phyloP scores from a whole-genome alignment of 2,329 filamentous ascomycete genomes.

The Hypoxylon sp. region DNA sequence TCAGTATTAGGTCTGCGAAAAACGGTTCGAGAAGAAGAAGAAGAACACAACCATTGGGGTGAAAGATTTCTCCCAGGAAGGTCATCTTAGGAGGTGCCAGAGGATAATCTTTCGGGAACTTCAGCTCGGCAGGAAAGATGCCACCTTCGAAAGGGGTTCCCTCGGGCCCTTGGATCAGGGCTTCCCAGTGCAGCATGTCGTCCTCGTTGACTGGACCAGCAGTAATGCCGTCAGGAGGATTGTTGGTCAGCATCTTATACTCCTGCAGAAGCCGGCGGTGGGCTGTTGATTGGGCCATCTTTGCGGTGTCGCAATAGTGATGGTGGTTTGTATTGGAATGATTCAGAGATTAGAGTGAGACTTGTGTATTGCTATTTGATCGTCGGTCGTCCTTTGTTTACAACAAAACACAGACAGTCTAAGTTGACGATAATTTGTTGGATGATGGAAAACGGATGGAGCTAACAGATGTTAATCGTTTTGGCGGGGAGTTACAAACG shows the following conservation, averaged over 20 bases:
- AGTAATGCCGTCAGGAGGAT: slow-evolving; percentile 96
- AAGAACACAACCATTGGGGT: slow-evolving; percentile 80
- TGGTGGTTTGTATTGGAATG: too few relatives aligned
- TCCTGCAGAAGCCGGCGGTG: slow-evolving; percentile 91
- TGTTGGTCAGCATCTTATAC: slow-evolving; percentile 92
- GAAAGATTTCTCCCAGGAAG: slow-evolving; percentile 93
- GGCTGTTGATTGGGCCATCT: slow-evolving; percentile 68
- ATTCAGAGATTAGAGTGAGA: background rate
- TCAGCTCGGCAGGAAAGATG: slow-evolving; percentile 92
- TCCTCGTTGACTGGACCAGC: slow-evolving; percentile 93
- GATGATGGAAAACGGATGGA: too few relatives aligned
- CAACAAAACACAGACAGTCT: too few relatives aligned
- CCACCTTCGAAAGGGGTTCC: slow-evolving; percentile 96
- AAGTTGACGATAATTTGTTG: too few relatives aligned
- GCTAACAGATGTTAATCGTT: too few relatives aligned
- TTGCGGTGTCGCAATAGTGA: slow-evolving; percentile 4
- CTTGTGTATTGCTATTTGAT: background rate
- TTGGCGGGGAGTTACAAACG: too few relatives aligned
- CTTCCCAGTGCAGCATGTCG: slow-evolving; percentile 96
- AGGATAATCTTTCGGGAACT: slow-evolving; percentile 97
- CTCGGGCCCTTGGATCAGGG: slow-evolving; percentile 92
- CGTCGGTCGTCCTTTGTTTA: too few relatives aligned
- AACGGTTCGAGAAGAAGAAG: background rate
- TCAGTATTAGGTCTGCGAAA: slow-evolving; percentile 6
- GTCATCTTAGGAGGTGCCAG: slow-evolving; percentile 95